A percentile compares a stretch with the other conserved stretches of the same genome.
phyloP scores from a whole-genome alignment of 192 early-diverging fungal genomes.

The Allomyces javanicus region DNA sequence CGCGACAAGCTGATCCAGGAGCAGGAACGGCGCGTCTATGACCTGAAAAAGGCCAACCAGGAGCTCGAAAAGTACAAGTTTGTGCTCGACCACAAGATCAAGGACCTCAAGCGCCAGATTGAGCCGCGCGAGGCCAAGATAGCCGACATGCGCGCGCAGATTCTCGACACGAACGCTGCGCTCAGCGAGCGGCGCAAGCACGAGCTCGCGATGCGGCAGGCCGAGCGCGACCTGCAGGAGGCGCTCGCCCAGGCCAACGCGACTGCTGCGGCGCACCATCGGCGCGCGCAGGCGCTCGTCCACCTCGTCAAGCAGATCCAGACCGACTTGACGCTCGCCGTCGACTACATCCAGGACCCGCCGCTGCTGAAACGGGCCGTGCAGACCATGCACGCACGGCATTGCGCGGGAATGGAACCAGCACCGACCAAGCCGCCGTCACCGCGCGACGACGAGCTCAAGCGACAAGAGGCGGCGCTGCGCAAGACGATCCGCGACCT shows the following conservation, averaged over 20 bases:
- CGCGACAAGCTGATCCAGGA: slow-evolving; percentile 34
- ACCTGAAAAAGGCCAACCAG: slow-evolving; percentile 38
- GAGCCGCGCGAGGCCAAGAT: slow-evolving; percentile 34
- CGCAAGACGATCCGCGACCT: background rate
- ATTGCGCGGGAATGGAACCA: background rate
- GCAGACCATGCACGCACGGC: background rate
- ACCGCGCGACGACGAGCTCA: background rate
- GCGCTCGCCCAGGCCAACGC: slow-evolving; percentile 11
- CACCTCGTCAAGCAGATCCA: slow-evolving; percentile 13
- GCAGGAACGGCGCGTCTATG: slow-evolving; percentile 31
- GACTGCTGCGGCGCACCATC: slow-evolving; percentile 10
- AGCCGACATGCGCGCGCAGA: slow-evolving; percentile 24
- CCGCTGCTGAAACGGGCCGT: slow-evolving; percentile 7
- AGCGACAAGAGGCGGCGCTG: background rate
- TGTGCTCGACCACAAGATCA: slow-evolving; percentile 33
- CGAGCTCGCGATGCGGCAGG: slow-evolving; percentile 9
- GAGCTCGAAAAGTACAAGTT: slow-evolving; percentile 44
- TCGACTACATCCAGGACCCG: slow-evolving; percentile 26
- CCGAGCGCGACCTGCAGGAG: slow-evolving; percentile 10
- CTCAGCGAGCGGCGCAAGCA: slow-evolving; percentile 15
- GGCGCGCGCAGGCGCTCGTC: slow-evolving; percentile 10
- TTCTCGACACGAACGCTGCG: slow-evolving; percentile 24
- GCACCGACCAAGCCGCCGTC: background rate
- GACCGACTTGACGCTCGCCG: slow-evolving; percentile 15
- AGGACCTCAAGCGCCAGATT: slow-evolving; percentile 34